Conservation (phyloP, 2,329 filamentous ascomycete species). For the Biscogniauxia sp. region DNA sequence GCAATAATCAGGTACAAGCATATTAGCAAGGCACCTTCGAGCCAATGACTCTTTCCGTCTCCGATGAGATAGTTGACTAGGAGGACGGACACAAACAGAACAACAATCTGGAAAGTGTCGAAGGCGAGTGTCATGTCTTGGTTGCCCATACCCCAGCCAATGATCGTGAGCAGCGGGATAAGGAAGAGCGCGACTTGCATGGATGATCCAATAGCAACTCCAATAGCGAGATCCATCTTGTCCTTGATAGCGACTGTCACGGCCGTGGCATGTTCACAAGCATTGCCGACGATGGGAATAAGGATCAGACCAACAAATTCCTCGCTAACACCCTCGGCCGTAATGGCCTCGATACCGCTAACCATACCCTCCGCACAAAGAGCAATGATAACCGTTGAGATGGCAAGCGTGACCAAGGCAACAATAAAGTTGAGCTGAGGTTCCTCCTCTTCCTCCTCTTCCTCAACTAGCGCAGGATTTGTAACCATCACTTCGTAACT, state of each 20-base stretch:
- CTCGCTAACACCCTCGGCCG: conserved; percentile 60
- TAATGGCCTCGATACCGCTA: conserved; percentile 67
- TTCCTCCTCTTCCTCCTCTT: conserved; percentile 69
- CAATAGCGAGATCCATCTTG: conserved; percentile 82
- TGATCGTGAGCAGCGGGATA: conserved; percentile 71
- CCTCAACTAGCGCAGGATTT: conserved; percentile 41
- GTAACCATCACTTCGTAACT: conserved; percentile 42
- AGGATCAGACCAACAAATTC: conserved; percentile 80
- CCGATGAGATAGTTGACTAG: conserved; percentile 84
- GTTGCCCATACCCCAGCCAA: conserved; percentile 72
- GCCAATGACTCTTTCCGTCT: conserved; percentile 79
- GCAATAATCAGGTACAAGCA: conserved; percentile 80
- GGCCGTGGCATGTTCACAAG: conserved; percentile 77
- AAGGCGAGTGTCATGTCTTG: conserved; percentile 80
- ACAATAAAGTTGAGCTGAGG: conserved; percentile 72
- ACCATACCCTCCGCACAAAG: conserved; percentile 81
- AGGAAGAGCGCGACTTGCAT: conserved; percentile 81
- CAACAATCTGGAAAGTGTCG: conserved; percentile 84
- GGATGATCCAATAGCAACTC: conserved; percentile 74
- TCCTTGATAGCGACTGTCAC: conserved; percentile 79
- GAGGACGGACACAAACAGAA: conserved; percentile 78
- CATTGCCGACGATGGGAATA: conserved; percentile 79
- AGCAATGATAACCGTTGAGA: conserved; percentile 77
- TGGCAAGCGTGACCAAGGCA: conserved; percentile 67
- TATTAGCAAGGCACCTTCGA: conserved; percentile 74